Conservation (phyloP, 176 grass and related monocot species). For the Dendrocalamus sinicus region DNA sequence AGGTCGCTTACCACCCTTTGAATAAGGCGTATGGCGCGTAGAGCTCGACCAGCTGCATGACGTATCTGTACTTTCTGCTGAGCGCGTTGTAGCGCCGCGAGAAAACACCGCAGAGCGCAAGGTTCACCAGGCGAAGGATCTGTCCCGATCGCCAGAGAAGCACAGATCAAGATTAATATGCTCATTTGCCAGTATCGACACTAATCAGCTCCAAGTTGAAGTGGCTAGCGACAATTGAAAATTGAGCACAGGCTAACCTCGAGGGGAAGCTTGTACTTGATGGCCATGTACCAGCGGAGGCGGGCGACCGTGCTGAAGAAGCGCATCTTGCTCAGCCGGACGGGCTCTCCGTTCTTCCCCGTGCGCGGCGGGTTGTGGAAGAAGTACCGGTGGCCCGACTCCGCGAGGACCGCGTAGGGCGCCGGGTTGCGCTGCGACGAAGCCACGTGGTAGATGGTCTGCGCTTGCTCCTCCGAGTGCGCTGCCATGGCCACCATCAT, state of each 20-base stretch:
- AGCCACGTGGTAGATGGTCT: constrained; percentile 51
- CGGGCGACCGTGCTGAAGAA: constrained; percentile 38
- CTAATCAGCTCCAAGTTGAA: neutral
- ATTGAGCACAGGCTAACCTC: constrained; percentile 13
- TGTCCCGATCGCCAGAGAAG: neutral
- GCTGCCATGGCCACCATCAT: constrained; percentile 58
- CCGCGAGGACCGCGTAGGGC: constrained; percentile 17
- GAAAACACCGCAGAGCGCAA: constrained; percentile 7
- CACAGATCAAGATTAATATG: too few species aligned
- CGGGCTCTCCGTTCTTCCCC: constrained; percentile 28
- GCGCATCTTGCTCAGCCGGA: constrained; percentile 33
- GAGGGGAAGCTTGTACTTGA: constrained; percentile 59
- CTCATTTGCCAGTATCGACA: too few species aligned
- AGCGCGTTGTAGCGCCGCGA: neutral
- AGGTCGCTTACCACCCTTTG: constrained; percentile 35
- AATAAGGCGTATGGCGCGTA: constrained; percentile 59
- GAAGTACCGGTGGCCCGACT: constrained; percentile 46
- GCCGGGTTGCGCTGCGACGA: constrained; percentile 55
- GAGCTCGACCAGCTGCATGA: constrained; percentile 54
- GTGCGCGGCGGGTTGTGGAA: constrained; percentile 36
- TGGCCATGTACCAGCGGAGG: constrained; percentile 49
- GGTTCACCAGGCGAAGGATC: constrained; percentile 40
- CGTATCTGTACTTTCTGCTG: constrained; percentile 39
- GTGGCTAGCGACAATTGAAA: neutral
- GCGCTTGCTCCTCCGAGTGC: constrained; percentile 35